Base-by-base conservation (phyloP, 2,329 filamentous ascomycete species). In the Apiospora malaysiana region DNA sequence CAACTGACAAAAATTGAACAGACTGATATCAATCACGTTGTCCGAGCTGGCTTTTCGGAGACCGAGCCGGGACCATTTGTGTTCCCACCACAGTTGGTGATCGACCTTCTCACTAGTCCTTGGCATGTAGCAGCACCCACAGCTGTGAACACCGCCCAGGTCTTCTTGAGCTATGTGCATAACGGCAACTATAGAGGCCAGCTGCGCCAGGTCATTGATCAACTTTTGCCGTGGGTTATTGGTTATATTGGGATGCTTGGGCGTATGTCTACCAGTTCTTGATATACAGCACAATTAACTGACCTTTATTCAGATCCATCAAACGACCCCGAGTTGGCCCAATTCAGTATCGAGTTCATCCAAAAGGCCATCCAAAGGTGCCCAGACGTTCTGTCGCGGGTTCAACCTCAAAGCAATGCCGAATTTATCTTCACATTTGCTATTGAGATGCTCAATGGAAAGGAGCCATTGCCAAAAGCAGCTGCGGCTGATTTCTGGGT, bases 401-500 rank as follows among this genome's bases (percentile, higher is more conserved):
- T 89, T 10, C 86, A 91, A 68, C 85, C 89, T 4, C 79, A 85
- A 14, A 85, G 87, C 0, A 84, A 86, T 14, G 84, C 92, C 0
- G 89, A 92, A 71, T 89, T 86, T 75, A 87, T 94, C 72, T 92
- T 97, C 76, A 82, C 91, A 69, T 95, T 95, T 76, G 88, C 90
- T 0, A 83, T 96, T 16, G 87, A 89, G 75, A 90, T 93, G 9
- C 82, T 97, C 8, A 87, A 91, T 59, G 91, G 91, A 16, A 89
- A 86, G 42, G 93, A 96, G 71, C 90, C 92, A 0, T 83, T 97
- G 12, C 92, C 93, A 0, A 97, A 96, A 81, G 88, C 88, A 42
- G 89, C 92, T 2, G 89, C 93, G 1, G 89, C 91, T 10, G 89
- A 92, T 40, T 93, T 97, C 73, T 96, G 94, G 93, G 90, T 92